Percentiles rank a stretch among this genome's conserved stretches.
phyloP scores from a whole-genome alignment of 2,329 filamentous ascomycete genomes.

The Ophiostoma sp. region DNA sequence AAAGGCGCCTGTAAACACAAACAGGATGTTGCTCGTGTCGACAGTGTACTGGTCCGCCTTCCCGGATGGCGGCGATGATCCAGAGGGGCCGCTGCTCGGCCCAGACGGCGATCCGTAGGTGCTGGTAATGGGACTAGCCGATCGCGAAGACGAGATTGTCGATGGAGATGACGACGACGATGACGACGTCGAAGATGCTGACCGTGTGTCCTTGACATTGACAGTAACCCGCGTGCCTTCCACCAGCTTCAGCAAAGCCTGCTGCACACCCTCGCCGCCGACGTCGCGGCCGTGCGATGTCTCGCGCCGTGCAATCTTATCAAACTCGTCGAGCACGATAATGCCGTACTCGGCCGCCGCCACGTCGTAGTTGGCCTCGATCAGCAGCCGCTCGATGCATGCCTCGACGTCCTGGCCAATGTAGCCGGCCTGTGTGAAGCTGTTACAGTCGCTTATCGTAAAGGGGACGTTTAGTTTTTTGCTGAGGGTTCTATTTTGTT shows the following conservation, averaged over 20 bases:
- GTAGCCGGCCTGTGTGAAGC: slow-evolving; percentile 93
- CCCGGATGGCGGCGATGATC: slow-evolving; percentile 40
- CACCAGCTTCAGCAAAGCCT: slow-evolving; percentile 90
- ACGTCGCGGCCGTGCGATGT: slow-evolving; percentile 88
- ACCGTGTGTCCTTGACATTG: slow-evolving; percentile 74
- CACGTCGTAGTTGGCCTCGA: slow-evolving; percentile 85
- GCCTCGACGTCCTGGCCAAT: slow-evolving; percentile 98
- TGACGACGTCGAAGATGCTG: slow-evolving; percentile 29
- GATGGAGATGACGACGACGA: slow-evolving; percentile 36
- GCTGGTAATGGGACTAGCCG: slow-evolving; percentile 48
- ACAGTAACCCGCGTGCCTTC: slow-evolving; percentile 92
- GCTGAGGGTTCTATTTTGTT: slow-evolving; percentile 67
- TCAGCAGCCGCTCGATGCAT: slow-evolving; percentile 83
- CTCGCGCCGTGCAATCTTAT: slow-evolving; percentile 90
- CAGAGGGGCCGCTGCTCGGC: slow-evolving; percentile 27
- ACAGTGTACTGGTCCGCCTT: slow-evolving; percentile 65
- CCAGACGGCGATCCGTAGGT: slow-evolving; percentile 46
- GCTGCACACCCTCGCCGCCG: slow-evolving; percentile 92
- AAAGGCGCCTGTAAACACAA: slow-evolving; percentile 94
- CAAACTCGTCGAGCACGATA: slow-evolving; percentile 92
- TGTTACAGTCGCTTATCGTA: slow-evolving; percentile 91
- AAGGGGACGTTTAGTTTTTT: slow-evolving; percentile 92
- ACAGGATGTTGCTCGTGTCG: slow-evolving; percentile 92
- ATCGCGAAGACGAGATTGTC: slow-evolving; percentile 40
- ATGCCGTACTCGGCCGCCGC: slow-evolving; percentile 83